phyloP scores from a whole-genome alignment of 2,329 filamentous ascomycete genomes.

The Fusarium veterinarium region DNA sequence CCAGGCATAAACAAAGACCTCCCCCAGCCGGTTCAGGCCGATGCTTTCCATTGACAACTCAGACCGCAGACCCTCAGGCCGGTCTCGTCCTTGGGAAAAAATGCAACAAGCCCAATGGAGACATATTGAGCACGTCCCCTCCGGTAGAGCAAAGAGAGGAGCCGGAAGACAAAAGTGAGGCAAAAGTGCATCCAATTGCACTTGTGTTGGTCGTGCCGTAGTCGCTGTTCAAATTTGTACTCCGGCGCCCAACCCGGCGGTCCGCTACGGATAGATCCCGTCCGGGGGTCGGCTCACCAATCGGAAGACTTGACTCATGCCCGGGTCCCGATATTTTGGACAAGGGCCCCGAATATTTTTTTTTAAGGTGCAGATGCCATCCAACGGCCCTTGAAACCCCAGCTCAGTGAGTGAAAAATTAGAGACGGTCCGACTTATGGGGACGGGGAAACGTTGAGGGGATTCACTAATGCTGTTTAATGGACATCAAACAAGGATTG shows the following conservation, averaged over 20 bases:
- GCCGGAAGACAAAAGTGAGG: slow-evolving; percentile 4
- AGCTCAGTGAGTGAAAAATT: slow-evolving; percentile 5
- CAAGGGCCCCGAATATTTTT: not conserved
- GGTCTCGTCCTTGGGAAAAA: not conserved
- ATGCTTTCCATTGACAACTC: slow-evolving; percentile 15
- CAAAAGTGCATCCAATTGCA: not conserved
- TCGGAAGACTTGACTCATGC: slow-evolving; percentile 17
- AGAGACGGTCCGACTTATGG: slow-evolving; percentile 28
- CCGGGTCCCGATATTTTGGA: slow-evolving; percentile 17
- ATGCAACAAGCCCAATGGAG: slow-evolving; percentile 9
- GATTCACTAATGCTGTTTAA: slow-evolving; percentile 13
- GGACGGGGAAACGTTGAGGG: slow-evolving; percentile 2
- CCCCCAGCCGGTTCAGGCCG: slow-evolving; percentile 6
- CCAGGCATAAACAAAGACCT: not conserved
- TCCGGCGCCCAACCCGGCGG: slow-evolving; percentile 30
- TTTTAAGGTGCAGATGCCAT: slow-evolving; percentile 18
- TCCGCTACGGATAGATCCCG: slow-evolving; percentile 38
- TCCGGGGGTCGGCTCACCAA: slow-evolving; percentile 10
- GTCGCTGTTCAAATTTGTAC: not conserved
- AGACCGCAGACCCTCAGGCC: not conserved
- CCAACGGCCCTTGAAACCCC: slow-evolving; percentile 23
- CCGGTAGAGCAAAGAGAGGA: not conserved
- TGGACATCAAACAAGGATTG: slow-evolving; percentile 23
- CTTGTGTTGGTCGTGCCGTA: not conserved
- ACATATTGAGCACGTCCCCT: slow-evolving; percentile 5